A percentile compares a stretch with the other conserved stretches of the same genome.
These are phyloP conservation scores for Arthrobotrys musiformis DNA, from an alignment of 2,329 filamentous ascomycete species.

Conservation along the genomic window DNA sequence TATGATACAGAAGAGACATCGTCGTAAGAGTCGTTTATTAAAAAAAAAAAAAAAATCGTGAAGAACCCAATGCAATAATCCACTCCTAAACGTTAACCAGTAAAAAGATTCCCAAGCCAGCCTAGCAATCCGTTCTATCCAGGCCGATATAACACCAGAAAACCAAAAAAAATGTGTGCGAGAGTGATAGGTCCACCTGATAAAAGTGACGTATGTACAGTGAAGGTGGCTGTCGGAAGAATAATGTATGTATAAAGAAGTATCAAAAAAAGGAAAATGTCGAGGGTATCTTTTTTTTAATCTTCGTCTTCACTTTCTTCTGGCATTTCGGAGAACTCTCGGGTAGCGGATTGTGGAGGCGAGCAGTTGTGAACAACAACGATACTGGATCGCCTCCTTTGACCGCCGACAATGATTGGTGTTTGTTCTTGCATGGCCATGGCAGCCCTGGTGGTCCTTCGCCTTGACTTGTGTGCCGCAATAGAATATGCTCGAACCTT, in stretches of 20 bases:
- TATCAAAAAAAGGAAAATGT: background rate
- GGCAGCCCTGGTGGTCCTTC: constrained; percentile 20
- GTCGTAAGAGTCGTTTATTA: constrained; percentile 9
- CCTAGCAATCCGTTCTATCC: constrained; percentile 41
- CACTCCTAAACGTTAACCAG: constrained; percentile 1
- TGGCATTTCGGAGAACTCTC: constrained; percentile 54
- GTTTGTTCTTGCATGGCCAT: constrained; percentile 50
- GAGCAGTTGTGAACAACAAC: constrained; percentile 55
- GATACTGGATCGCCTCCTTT: constrained; percentile 46
- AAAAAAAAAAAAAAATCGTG: too few species aligned
- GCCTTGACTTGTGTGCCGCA: constrained; percentile 36
- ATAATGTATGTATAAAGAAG: constrained; percentile 17
- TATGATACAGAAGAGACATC: constrained; percentile 1
- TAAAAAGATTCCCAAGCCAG: constrained; percentile 35
- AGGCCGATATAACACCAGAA: constrained; percentile 48
- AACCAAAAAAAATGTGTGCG: constrained; percentile 12
- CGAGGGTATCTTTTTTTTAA: constrained; percentile 19
- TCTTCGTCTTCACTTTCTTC: constrained; percentile 53
- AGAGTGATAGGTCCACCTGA: constrained; percentile 28
- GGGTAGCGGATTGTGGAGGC: constrained; percentile 12
- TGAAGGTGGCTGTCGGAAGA: background rate
- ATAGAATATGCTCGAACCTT: constrained; percentile 52
- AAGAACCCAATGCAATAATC: background rate
- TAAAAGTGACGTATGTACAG: constrained; percentile 44
- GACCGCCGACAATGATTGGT: constrained; percentile 39